Base-by-base conservation (phyloP, 352 stramenopile genomes). In the Phytophthora crassamura region DNA sequence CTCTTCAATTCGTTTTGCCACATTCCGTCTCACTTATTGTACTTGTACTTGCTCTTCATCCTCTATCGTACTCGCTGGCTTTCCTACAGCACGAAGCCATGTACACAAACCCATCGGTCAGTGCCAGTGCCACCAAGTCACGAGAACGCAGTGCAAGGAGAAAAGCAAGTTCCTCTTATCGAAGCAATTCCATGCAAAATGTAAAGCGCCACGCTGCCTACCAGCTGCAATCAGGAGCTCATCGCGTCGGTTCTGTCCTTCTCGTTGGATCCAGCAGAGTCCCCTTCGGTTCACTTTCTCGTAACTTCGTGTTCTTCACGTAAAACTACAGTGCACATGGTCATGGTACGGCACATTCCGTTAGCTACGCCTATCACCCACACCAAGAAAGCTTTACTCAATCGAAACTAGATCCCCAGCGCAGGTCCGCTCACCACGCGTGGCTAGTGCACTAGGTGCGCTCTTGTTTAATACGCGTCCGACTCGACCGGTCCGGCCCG, bases 401-500 rank as follows among this genome's bases (percentile, higher is more conserved):
- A 63, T 25, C 34, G 10, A 54, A 64, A 30, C 22, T 58, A 64
- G 18, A 20, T 20, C 45, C 8, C 48, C 15, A 54, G 15, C 46
- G 25, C 22, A 56, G 6, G 33, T 40, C 33, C 47, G 30, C 52
- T 66, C 53, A 74, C 47, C 48, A 52, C 12, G 15, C 18, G 39
- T 63, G 10, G 18, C 2, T 54, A 51, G 35, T 34, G 39, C 30
- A 48, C 34, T 69, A 77, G 22, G 59, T 75, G 41, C 64, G 70
- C 35, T 80, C 72, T 59, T 77, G 72, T 42, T 77, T 75, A 20
- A 77, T 67, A 20, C 64, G 59, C 15, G 40, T 45, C 22, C 63
- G 34, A 32, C 36, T 58, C 3, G 66, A 46, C 16, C 51, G 51
- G 47, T 11, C 14, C 8, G 39, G 32, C 15, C 41, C 48, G 25